Conservation (phyloP, 2,329 filamentous ascomycete species). For the Volutella citrinella region DNA sequence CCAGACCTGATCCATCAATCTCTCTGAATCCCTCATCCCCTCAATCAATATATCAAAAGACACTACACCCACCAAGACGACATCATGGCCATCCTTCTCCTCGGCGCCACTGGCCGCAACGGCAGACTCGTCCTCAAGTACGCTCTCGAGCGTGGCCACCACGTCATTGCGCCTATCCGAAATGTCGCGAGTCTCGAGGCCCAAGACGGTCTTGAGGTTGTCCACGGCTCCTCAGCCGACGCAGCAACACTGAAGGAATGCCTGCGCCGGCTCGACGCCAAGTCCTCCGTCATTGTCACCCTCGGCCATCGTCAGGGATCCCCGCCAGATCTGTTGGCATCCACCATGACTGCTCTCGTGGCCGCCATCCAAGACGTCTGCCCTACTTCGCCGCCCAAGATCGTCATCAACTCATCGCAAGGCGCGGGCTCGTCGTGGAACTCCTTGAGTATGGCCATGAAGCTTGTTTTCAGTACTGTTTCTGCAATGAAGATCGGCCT, state of each 20-base stretch:
- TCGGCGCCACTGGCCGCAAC: constrained; percentile 46
- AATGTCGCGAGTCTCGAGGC: constrained; percentile 30
- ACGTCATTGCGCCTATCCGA: constrained; percentile 45
- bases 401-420: constrained; percentile 49
- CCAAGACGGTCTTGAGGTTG: constrained; percentile 33
- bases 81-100: constrained; percentile 44
- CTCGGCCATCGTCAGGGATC: constrained; percentile 43
- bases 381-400: constrained; percentile 33
- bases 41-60: no score
- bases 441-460: constrained; percentile 12
- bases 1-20: no score
- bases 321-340: background rate
- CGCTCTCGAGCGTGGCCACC: constrained; percentile 38
- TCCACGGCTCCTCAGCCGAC: constrained; percentile 36
- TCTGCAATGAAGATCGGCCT: background rate
- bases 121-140: constrained; percentile 40
- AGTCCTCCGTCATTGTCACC: constrained; percentile 44
- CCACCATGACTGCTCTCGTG: constrained; percentile 7
- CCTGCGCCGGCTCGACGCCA: constrained; percentile 6
- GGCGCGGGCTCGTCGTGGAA: constrained; percentile 45
- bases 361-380: constrained; percentile 35
- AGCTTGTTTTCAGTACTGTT: background rate
- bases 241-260: constrained; percentile 35
- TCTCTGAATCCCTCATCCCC: no score
- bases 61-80: no score